A percentile compares a stretch with the other conserved stretches of the same genome.
These are phyloP conservation scores for Colletotrichum musae DNA, from an alignment of 2,329 filamentous ascomycete genomes.

Conservation along the genomic window DNA sequence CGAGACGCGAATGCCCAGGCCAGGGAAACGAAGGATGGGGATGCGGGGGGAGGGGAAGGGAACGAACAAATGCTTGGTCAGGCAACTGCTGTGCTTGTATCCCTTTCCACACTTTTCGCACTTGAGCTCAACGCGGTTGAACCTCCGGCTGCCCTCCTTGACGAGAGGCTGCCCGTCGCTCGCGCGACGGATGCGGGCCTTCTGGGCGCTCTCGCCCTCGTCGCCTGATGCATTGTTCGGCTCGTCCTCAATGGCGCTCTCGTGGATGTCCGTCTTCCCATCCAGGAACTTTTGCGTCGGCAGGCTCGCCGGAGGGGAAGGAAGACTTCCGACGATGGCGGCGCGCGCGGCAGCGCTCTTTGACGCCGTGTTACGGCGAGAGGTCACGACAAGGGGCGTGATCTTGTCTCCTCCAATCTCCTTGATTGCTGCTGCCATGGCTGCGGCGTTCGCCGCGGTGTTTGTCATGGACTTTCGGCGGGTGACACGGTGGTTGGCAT, in stretches of 20 bases:
- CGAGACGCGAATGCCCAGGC: slow-evolving; percentile 47
- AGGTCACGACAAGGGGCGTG: slow-evolving; percentile 68
- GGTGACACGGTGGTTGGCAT: slow-evolving; percentile 87
- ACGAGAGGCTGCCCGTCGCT: slow-evolving; percentile 89
- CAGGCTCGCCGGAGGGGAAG: slow-evolving; percentile 78
- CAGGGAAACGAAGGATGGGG: slow-evolving; percentile 46
- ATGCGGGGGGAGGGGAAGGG: slow-evolving; percentile 68
- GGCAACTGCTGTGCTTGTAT: slow-evolving; percentile 99
- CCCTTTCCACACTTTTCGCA: slow-evolving; percentile 99
- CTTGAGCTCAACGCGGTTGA: slow-evolving; percentile 86
- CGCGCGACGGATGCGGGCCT: slow-evolving; percentile 71
- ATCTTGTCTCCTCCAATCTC: slow-evolving; percentile 73
- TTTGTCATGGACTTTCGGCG: slow-evolving; percentile 94
- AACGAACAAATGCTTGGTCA: slow-evolving; percentile 99
- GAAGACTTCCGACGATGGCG: slow-evolving; percentile 69
- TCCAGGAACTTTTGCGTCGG: slow-evolving; percentile 70
- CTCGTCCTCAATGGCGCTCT: slow-evolving; percentile 80
- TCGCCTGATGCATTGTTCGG: slow-evolving; percentile 70
- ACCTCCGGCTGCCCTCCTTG: slow-evolving; percentile 88
- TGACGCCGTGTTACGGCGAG: slow-evolving; percentile 78
- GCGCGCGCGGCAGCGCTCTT: slow-evolving; percentile 71
- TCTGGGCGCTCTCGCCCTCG: slow-evolving; percentile 63
- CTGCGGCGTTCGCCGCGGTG: slow-evolving; percentile 79
- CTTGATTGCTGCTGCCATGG: slow-evolving; percentile 80
- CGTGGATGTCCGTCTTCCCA: slow-evolving; percentile 65